These are phyloP conservation scores for Aspergillus incahuasiensis DNA, from an alignment of 495 filamentous ascomycete species.

Conservation along the genomic window DNA sequence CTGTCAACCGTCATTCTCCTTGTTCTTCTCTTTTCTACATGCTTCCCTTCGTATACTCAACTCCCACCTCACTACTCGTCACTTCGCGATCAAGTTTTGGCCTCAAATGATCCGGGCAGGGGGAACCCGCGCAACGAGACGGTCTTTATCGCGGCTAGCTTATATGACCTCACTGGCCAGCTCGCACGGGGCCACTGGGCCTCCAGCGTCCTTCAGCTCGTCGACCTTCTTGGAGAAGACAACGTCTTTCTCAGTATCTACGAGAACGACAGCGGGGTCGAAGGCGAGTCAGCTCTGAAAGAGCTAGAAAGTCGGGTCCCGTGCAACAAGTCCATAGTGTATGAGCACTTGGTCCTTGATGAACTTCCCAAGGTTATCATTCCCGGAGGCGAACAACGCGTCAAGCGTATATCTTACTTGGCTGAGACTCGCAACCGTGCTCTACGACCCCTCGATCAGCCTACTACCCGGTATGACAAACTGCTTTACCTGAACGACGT, in stretches of 20 bases:
- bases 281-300: conserved; percentile 33
- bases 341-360: conserved; percentile 46
- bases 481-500: conserved; percentile 75
- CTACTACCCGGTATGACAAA: conserved; percentile 49
- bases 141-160: conserved; percentile 8
- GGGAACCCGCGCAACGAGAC: conserved; percentile 9
- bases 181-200: conserved; percentile 5
- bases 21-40: background rate
- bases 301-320: conserved; percentile 36
- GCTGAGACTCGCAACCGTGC: conserved; percentile 73
- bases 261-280: conserved; percentile 58
- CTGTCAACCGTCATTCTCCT: background rate
- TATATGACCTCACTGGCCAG: background rate
- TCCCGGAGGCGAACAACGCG: conserved; percentile 54
- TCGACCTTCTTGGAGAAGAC: conserved; percentile 52
- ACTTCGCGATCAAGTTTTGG: background rate
- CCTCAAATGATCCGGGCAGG: background rate
- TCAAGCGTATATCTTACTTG: conserved; percentile 69
- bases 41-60: conserved; percentile 5
- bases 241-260: conserved; percentile 55
- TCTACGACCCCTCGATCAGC: conserved; percentile 54
- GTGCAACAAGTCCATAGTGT: conserved; percentile 51
- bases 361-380: conserved; percentile 53
- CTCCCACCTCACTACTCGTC: conserved; percentile 2
- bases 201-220: conserved; percentile 46